phyloP scores from a whole-genome alignment of 345 rosid species.

The Eucalyptus pauciflora region DNA sequence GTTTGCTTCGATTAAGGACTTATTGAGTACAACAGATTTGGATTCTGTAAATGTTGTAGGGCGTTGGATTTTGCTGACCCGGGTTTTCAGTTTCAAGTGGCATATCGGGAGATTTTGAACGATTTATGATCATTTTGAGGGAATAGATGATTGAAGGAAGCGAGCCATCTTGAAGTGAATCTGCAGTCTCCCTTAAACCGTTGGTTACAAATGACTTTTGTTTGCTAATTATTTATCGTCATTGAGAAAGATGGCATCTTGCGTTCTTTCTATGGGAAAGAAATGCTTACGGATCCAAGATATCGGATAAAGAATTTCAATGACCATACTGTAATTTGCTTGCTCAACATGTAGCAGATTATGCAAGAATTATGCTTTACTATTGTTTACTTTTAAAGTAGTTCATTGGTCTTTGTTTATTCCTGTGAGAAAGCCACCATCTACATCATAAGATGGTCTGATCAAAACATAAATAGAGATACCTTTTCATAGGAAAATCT shows the following conservation, averaged over 20 bases:
- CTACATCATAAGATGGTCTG: background rate
- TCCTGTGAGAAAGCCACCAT: background rate
- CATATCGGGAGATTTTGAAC: background rate
- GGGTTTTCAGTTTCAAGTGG: background rate
- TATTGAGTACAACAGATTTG: background rate
- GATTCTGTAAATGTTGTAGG: background rate
- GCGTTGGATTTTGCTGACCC: background rate
- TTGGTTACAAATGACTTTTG: accelerated
- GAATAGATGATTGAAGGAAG: background rate
- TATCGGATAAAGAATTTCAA: background rate
- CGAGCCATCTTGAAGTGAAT: background rate
- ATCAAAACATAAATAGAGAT: background rate
- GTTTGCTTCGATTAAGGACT: background rate
- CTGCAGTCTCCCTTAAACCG: background rate
- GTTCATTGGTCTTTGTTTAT: background rate
- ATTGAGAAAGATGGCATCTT: background rate
- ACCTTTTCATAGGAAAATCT: background rate
- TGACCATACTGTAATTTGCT: background rate
- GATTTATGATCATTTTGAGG: background rate
- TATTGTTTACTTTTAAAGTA: background rate
- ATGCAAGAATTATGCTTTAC: background rate
- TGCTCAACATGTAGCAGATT: background rate
- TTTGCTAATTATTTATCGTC: accelerated
- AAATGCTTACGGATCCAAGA: accelerated
- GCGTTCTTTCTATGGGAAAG: background rate